These are phyloP conservation scores for Piper betle DNA, from an alignment of 164 flowering plant species.

Conservation along the genomic window DNA sequence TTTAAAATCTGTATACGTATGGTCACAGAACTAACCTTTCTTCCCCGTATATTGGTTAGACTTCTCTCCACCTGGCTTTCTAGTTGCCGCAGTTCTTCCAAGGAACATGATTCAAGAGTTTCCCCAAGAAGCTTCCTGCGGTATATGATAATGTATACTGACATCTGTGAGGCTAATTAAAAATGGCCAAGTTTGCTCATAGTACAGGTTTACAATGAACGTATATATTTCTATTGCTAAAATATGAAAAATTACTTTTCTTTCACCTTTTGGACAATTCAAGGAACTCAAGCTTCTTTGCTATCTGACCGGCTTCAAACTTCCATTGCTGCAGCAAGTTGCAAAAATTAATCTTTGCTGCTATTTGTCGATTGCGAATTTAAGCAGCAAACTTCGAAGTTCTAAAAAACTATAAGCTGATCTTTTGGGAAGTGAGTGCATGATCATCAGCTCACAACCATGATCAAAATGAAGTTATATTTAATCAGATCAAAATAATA, in stretches of 20 bases:
- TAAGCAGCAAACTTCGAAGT: too few species aligned
- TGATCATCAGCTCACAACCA: too few species aligned
- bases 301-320: conserved; percentile 45
- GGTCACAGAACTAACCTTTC: conserved; percentile 34
- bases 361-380: too few species aligned
- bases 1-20: neutral
- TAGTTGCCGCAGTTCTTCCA: conserved; percentile 54
- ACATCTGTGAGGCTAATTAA: neutral
- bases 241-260: neutral
- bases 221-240: neutral
- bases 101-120: conserved; percentile 39
- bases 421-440: too few species aligned
- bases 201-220: neutral
- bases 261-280: conserved; percentile 54
- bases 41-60: conserved; percentile 39
- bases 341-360: neutral
- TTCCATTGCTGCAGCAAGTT: conserved; percentile 47
- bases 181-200: too few species aligned
- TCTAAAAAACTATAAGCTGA: too few species aligned
- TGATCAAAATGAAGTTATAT: too few species aligned
- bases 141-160: neutral
- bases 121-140: conserved; percentile 74
- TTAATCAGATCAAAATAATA: too few species aligned
- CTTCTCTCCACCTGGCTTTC: conserved; percentile 64
- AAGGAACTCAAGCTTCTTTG: conserved; percentile 63